Conservation (phyloP, 2,329 filamentous ascomycete species). For the Bretziella fagacearum region DNA sequence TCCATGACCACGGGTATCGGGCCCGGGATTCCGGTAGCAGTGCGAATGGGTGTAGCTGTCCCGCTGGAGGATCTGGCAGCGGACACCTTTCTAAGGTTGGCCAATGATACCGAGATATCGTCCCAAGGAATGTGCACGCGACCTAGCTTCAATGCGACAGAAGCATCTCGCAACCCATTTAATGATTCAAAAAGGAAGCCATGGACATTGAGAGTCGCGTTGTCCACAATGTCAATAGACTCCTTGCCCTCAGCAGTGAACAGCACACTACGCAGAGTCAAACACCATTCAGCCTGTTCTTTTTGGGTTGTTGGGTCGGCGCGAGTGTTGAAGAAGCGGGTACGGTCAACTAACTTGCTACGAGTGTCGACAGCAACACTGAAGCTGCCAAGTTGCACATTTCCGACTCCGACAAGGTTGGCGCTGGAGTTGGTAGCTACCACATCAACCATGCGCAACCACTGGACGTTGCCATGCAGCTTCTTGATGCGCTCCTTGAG, state of each 20-base stretch:
- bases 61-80: background rate
- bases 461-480: conserved; percentile 71
- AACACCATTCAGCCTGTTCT: conserved; percentile 81
- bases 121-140: conserved; percentile 82
- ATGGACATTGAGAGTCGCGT: conserved; percentile 75
- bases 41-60: background rate
- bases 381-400: conserved; percentile 67
- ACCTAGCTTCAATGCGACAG: conserved; percentile 78
- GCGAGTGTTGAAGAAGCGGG: conserved; percentile 58
- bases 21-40: background rate
- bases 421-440: conserved; percentile 66
- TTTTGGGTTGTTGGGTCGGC: conserved; percentile 36
- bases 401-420: conserved; percentile 64
- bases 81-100: conserved; percentile 54
- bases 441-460: conserved; percentile 78
- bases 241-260: conserved; percentile 77
- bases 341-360: conserved; percentile 77
- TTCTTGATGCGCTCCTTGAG: conserved; percentile 75
- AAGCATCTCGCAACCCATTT: conserved; percentile 77
- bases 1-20: background rate
- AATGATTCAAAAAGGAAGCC: conserved; percentile 72
- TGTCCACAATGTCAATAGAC: conserved; percentile 74
- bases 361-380: conserved; percentile 81
- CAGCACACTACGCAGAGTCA: conserved; percentile 67
- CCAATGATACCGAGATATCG: conserved; percentile 59